phyloP scores from a whole-genome alignment of 495 filamentous ascomycete species.

The Annulohypoxylon bovei region DNA sequence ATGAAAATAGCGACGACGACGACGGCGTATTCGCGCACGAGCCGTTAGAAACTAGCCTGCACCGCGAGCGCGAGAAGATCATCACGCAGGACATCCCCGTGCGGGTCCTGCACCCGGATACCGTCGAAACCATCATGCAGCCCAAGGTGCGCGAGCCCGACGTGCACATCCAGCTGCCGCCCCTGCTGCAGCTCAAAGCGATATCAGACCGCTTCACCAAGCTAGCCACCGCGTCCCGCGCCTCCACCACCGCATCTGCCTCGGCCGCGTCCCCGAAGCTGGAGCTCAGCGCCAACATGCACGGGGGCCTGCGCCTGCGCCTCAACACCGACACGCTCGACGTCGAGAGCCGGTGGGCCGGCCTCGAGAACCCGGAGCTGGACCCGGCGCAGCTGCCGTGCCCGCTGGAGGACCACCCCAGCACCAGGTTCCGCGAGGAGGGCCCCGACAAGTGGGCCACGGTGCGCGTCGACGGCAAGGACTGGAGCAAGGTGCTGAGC shows the following conservation, averaged over 20 bases:
- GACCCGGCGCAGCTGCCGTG: conserved; percentile 75
- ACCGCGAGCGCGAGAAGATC: conserved; percentile 78
- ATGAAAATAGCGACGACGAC: conserved; percentile 40
- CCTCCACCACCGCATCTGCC: conserved; percentile 27
- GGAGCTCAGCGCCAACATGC: conserved; percentile 87
- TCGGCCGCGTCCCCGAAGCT: conserved; percentile 65
- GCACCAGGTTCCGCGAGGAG: conserved; percentile 70
- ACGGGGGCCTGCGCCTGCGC: conserved; percentile 80
- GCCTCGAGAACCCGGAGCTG: conserved; percentile 82
- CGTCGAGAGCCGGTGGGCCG: conserved; percentile 84
- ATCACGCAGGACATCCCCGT: conserved; percentile 98
- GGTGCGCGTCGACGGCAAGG: conserved; percentile 88
- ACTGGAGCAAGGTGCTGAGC: conserved; percentile 90
- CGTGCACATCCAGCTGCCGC: conserved; percentile 89
- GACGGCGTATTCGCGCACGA: conserved; percentile 61
- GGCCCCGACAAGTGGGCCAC: conserved; percentile 78
- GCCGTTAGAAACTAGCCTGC: conserved; percentile 58
- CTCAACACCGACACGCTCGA: conserved; percentile 81
- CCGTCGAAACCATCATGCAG: conserved; percentile 87
- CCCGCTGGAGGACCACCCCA: conserved; percentile 76
- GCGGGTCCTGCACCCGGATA: conserved; percentile 79
- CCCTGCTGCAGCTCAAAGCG: conserved; percentile 82
- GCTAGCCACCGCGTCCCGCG: conserved; percentile 60
- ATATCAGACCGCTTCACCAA: conserved; percentile 95
- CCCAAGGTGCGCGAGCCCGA: conserved; percentile 91